These are phyloP conservation scores for Xylaria polymorpha DNA, from an alignment of 2,329 filamentous ascomycete genomes.

Conservation along the genomic window DNA sequence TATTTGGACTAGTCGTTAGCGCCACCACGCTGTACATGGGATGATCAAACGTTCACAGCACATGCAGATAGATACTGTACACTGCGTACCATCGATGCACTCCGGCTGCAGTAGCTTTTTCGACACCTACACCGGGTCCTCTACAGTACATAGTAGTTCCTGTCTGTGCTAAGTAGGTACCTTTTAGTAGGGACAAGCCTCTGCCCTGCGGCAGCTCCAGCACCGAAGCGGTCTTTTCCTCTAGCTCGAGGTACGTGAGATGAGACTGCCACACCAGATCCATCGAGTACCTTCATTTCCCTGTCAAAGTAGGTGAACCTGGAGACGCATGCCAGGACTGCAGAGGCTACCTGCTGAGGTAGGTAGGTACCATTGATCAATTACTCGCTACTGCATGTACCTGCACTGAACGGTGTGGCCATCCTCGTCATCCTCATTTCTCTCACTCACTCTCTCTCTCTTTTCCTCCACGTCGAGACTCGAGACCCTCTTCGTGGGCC, in stretches of 20 bases:
- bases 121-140: not conserved
- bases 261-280: slow-evolving; percentile 22
- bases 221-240: not conserved
- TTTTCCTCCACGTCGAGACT: slow-evolving; percentile 23
- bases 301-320: not conserved
- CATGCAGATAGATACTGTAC: slow-evolving; percentile 14
- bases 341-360: not conserved
- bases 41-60: slow-evolving; percentile 31
- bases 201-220: not conserved
- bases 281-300: slow-evolving; percentile 33
- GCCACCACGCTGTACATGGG: slow-evolving; percentile 1
- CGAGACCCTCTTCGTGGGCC: slow-evolving; percentile 23
- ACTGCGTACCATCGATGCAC: slow-evolving; percentile 1
- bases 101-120: not conserved
- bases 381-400: slow-evolving; percentile 4
- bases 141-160: not conserved
- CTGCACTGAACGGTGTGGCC: slow-evolving; percentile 9
- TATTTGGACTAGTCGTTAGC: slow-evolving; percentile 1
- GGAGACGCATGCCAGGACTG: slow-evolving; percentile 5
- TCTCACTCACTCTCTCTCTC: slow-evolving; percentile 10
- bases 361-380: slow-evolving; percentile 14
- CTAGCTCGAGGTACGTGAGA: slow-evolving; percentile 19
- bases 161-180: slow-evolving; percentile 7
- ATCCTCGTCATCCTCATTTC: slow-evolving; percentile 18
- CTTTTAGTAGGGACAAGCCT: not conserved